phyloP scores from a whole-genome alignment of 495 filamentous ascomycete genomes.

The Margaritispora aquatica region DNA sequence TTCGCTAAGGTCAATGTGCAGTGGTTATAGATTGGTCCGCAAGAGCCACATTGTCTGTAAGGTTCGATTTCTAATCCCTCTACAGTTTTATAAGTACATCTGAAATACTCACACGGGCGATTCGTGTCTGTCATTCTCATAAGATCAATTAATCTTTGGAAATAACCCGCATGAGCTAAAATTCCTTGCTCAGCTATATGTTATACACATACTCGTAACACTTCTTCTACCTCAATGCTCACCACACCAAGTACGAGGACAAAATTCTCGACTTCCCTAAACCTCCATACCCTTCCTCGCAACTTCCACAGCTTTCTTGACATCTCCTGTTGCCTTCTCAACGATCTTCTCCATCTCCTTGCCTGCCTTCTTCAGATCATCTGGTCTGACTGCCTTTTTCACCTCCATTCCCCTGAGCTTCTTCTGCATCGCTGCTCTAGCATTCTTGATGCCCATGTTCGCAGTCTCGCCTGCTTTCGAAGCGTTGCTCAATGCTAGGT shows the following conservation, averaged over 20 bases:
- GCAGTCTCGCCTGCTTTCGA: conserved; percentile 57
- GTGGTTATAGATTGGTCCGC: too few species aligned
- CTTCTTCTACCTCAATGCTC: not conserved
- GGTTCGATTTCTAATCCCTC: too few species aligned
- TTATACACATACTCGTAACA: too few species aligned
- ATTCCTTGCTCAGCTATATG: too few species aligned
- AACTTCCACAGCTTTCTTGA: conserved; percentile 63
- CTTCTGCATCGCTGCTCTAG: conserved; percentile 54
- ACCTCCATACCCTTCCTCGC: conserved; percentile 53
- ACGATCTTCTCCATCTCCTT: conserved; percentile 70
- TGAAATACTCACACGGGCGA: too few species aligned
- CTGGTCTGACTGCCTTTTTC: conserved; percentile 49
- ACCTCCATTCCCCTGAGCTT: conserved; percentile 55
- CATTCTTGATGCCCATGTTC: conserved; percentile 44
- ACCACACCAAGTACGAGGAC: too few species aligned
- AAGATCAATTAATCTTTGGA: too few species aligned
- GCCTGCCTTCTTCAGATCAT: conserved; percentile 61
- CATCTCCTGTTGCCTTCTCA: conserved; percentile 59
- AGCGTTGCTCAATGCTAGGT: conserved; percentile 45
- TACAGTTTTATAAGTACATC: too few species aligned
- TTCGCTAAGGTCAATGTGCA: too few species aligned
- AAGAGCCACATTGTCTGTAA: too few species aligned
- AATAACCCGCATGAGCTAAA: too few species aligned
- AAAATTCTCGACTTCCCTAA: not conserved
- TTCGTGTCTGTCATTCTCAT: too few species aligned